Evolutionary conservation across 129 eudicot genomes (phyloP).

Genomic region (Chrysanthemum makinoi): DNA sequence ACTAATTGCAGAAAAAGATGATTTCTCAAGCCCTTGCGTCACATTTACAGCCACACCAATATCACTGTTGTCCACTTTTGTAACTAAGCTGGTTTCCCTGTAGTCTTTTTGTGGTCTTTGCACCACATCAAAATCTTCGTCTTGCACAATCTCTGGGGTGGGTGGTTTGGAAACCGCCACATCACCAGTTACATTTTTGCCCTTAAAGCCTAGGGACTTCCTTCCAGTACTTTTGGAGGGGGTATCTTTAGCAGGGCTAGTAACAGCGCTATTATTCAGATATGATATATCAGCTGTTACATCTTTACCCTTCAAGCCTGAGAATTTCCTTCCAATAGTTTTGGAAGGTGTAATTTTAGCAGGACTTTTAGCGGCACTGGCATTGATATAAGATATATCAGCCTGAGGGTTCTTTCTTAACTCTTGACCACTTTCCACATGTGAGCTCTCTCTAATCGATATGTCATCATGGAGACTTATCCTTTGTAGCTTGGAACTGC

Average conservation of each 20-base stretch:
- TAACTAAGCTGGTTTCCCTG: constrained; percentile 11
- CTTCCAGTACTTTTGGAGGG: constrained; percentile 10
- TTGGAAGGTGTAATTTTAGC: constrained; percentile 18
- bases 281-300: background rate
- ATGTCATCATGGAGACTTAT: constrained; percentile 15
- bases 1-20: constrained; percentile 25
- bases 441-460: constrained; percentile 1
- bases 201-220: constrained; percentile 21
- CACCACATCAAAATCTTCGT: constrained; percentile 15
- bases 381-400: constrained; percentile 5
- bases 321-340: constrained; percentile 3
- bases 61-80: constrained; percentile 28
- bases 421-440: constrained; percentile 15
- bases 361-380: constrained; percentile 22
- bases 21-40: constrained; percentile 17
- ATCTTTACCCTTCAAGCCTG: constrained; percentile 29
- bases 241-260: constrained; percentile 16
- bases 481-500: constrained; percentile 41
- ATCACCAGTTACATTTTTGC: constrained; percentile 24
- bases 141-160: constrained; percentile 26
- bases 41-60: constrained; percentile 24
- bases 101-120: constrained; percentile 18
- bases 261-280: constrained; percentile 18
- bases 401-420: constrained; percentile 13
- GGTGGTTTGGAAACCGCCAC: constrained; percentile 19